These are phyloP conservation scores for Zasmidium cellare DNA, from an alignment of 2,329 filamentous ascomycete species.

Conservation along the genomic window DNA sequence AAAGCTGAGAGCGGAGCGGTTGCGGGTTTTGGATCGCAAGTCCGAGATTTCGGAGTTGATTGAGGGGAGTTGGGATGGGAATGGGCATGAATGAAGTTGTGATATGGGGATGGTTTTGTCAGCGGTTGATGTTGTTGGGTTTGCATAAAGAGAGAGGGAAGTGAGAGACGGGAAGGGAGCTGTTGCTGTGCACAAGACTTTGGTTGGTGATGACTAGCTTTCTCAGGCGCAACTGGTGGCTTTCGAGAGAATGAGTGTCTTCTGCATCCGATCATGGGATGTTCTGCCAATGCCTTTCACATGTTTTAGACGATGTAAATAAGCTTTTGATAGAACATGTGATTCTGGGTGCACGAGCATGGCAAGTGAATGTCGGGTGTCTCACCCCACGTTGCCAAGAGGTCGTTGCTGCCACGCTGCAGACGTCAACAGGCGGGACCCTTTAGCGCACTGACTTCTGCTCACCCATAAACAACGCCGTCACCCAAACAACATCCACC, in stretches of 20 bases:
- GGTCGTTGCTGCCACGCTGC: too few species aligned
- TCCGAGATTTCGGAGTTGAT: neutral
- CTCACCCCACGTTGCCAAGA: too few species aligned
- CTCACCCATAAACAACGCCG: neutral
- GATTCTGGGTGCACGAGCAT: neutral
- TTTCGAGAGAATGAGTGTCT: too few species aligned
- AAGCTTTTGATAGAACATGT: neutral
- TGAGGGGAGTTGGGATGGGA: neutral
- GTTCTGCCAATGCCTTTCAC: too few species aligned
- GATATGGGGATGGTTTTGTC: neutral
- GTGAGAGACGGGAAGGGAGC: too few species aligned
- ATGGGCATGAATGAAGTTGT: neutral
- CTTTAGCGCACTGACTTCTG: neutral
- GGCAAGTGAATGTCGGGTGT: neutral
- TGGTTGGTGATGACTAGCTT: too few species aligned
- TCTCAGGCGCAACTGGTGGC: too few species aligned
- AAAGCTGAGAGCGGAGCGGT: too few species aligned
- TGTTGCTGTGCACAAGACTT: too few species aligned
- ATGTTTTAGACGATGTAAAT: too few species aligned
- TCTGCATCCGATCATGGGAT: too few species aligned
- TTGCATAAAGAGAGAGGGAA: too few species aligned
- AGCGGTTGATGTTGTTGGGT: neutral
- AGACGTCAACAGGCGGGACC: neutral
- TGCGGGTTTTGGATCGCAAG: neutral
- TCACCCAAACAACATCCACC: neutral